Percentiles rank a stretch among this genome's conserved stretches.
These are phyloP conservation scores for Phaeosphaeria sp. DNA, from an alignment of 2,329 filamentous ascomycete genomes.

Conservation along the genomic window DNA sequence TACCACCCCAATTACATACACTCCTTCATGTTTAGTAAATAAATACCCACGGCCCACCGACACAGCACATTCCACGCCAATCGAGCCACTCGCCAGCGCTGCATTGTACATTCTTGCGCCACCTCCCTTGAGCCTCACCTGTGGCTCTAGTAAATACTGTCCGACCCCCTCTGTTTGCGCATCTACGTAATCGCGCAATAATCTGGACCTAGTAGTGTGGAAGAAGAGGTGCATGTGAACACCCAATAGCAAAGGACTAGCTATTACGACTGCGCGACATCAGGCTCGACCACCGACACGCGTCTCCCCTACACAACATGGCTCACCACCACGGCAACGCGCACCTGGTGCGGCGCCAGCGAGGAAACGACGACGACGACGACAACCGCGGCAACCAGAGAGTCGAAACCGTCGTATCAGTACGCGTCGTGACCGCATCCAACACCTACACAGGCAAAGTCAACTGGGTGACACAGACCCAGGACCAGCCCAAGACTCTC, in stretches of 20 bases:
- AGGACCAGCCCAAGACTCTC: constrained; percentile 20
- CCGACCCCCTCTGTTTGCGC: constrained; percentile 21
- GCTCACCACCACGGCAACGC: constrained; percentile 31
- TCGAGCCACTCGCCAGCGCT: constrained; percentile 19
- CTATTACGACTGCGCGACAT: neutral
- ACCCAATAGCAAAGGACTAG: constrained; percentile 2
- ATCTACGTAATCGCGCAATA: constrained; percentile 32
- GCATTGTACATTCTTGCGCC: constrained; percentile 38
- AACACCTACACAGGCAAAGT: constrained; percentile 60
- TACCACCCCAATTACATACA: constrained; percentile 33
- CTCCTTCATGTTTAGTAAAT: constrained; percentile 45
- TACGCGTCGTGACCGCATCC: constrained; percentile 61
- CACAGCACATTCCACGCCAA: constrained; percentile 33
- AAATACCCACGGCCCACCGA: constrained; percentile 26
- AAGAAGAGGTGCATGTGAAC: constrained; percentile 18
- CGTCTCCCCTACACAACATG: constrained; percentile 19
- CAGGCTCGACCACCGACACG: neutral
- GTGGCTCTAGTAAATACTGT: constrained; percentile 29
- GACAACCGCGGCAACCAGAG: constrained; percentile 13
- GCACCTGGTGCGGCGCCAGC: constrained; percentile 42
- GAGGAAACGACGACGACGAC: constrained; percentile 18
- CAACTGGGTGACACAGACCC: constrained; percentile 31
- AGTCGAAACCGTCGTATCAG: constrained; percentile 46
- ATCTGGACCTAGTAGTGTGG: neutral
- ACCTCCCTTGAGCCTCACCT: constrained; percentile 31